These are phyloP conservation scores for Xylariaceae sp. DNA, from an alignment of 2,329 filamentous ascomycete species.

Conservation along the genomic window DNA sequence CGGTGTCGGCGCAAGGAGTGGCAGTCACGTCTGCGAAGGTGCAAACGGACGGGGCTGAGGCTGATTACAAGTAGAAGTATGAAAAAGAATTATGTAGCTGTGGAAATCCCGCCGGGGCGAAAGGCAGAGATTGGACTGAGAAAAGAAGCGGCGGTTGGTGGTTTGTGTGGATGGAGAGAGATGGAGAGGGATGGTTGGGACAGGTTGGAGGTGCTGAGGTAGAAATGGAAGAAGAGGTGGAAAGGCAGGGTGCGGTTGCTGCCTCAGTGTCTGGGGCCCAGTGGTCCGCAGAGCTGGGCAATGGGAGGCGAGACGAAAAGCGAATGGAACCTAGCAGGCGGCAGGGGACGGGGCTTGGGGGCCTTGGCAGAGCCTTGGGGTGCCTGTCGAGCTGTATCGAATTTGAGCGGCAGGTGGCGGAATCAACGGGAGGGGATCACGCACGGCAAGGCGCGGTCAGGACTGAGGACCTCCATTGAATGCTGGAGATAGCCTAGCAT, in stretches of 20 bases:
- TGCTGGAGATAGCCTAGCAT: too few species aligned
- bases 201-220: too few species aligned
- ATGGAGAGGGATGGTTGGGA: too few species aligned
- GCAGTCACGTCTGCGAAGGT: not conserved
- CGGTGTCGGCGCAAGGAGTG: not conserved
- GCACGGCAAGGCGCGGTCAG: too few species aligned
- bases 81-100: not conserved
- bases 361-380: too few species aligned
- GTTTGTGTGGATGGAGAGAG: slow-evolving; percentile 9
- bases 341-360: too few species aligned
- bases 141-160: slow-evolving; percentile 7
- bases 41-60: slow-evolving; percentile 20
- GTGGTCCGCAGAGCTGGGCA: slow-evolving; percentile 6
- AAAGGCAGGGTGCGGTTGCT: slow-evolving; percentile 4
- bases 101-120: slow-evolving; percentile 18
- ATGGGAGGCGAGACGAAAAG: slow-evolving; percentile 1
- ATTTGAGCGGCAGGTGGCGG: too few species aligned
- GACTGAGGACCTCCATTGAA: too few species aligned
- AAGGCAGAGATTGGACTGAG: slow-evolving; percentile 8
- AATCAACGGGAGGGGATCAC: too few species aligned
- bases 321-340: too few species aligned
- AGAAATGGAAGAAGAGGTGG: not conserved
- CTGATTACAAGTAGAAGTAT: slow-evolving; percentile 26
- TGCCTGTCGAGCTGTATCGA: too few species aligned
- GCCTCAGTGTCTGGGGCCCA: not conserved